These are phyloP conservation scores for Marasmius fiardii DNA, from an alignment of 1,284 basidiomycete species.

Conservation along the genomic window DNA sequence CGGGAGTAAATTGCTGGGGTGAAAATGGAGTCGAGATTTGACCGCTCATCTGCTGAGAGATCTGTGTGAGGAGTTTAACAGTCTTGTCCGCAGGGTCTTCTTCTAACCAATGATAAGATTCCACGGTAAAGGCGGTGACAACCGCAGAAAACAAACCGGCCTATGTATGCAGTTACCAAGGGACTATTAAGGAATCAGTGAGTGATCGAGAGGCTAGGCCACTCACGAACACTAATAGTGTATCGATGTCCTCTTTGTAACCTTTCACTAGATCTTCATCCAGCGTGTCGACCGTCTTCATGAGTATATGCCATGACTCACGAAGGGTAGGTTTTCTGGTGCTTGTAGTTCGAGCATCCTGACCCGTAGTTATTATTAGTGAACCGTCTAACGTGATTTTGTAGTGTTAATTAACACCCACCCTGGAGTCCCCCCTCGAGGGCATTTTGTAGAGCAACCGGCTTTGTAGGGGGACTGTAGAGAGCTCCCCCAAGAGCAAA, in stretches of 20 bases:
- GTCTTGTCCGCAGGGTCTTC: slow-evolving; percentile 1
- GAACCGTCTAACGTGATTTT: no score
- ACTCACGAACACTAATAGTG: slow-evolving; percentile 1
- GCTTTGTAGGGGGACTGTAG: no score
- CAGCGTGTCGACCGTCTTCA: not conserved
- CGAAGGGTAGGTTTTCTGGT: not conserved
- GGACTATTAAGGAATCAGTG: not conserved
- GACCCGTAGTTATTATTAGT: no score
- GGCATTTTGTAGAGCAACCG: no score
- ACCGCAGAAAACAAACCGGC: slow-evolving; percentile 3
- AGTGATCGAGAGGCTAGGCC: not conserved
- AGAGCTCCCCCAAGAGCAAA: no score
- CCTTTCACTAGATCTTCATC: not conserved
- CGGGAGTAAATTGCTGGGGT: not conserved
- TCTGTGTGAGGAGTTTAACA: not conserved
- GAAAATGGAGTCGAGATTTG: not conserved
- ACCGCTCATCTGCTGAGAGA: slow-evolving; percentile 1
- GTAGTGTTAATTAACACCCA: no score
- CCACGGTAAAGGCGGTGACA: slow-evolving; percentile 6
- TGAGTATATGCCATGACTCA: not conserved
- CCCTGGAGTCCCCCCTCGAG: no score
- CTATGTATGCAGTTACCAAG: not conserved
- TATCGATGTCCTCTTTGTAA: slow-evolving; percentile 2
- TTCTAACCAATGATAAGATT: slow-evolving; percentile 4
- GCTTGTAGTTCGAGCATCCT: no score